Conservation (phyloP, 257 asterid species). For the Cinchona pubescens region DNA sequence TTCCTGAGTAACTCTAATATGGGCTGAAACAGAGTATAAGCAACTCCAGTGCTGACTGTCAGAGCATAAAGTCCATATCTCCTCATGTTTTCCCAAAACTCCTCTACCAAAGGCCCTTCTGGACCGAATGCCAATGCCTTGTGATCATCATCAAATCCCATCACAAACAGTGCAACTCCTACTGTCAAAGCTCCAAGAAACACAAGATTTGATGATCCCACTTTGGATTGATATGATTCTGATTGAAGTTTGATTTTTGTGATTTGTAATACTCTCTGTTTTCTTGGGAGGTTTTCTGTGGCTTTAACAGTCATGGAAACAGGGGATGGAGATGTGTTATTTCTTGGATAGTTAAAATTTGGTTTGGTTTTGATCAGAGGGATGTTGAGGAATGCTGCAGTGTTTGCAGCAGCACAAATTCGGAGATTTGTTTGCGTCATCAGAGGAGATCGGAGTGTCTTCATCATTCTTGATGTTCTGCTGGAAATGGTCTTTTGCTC, state of each 20-base stretch:
- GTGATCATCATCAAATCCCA: slow-evolving; percentile 69
- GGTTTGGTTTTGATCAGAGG: neutral
- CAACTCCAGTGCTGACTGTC: slow-evolving; percentile 88
- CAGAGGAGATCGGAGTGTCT: slow-evolving; percentile 17
- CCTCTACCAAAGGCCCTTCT: slow-evolving; percentile 90
- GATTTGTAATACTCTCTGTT: too few relatives aligned
- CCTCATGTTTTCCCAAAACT: slow-evolving; percentile 98
- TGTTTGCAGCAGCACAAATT: neutral
- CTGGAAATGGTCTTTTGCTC: neutral
- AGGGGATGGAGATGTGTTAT: neutral
- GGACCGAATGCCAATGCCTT: slow-evolving; percentile 86
- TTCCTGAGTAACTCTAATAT: slow-evolving; percentile 66
- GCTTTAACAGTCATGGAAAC: neutral
- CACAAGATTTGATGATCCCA: slow-evolving; percentile 27
- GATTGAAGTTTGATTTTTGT: too few relatives aligned
- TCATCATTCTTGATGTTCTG: slow-evolving; percentile 10
- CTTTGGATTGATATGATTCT: too few relatives aligned
- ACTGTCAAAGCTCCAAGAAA: slow-evolving; percentile 47
- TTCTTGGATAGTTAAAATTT: neutral
- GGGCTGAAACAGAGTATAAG: slow-evolving; percentile 61
- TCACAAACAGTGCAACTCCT: slow-evolving; percentile 51
- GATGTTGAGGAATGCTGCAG: too few relatives aligned
- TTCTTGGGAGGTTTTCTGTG: neutral
- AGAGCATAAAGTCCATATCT: slow-evolving; percentile 73
- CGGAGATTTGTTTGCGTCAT: neutral